A percentile compares a stretch with the other conserved stretches of the same genome.
Evolutionary conservation across 768 basidiomycete genomes (phyloP).

Genomic region (Suillus variegatus): DNA sequence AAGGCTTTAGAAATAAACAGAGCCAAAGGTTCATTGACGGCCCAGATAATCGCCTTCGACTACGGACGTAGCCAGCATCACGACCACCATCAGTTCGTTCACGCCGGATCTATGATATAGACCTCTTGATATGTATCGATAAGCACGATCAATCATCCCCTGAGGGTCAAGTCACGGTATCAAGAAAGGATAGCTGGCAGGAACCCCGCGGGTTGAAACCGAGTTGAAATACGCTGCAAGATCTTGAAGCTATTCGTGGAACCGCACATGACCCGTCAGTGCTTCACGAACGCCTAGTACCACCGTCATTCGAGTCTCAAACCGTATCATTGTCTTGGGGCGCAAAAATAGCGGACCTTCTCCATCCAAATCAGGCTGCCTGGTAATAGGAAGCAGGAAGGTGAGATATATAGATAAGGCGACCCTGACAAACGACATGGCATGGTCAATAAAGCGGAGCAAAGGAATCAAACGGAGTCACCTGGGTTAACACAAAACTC

Average conservation of each 20-base stretch:
- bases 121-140: background rate
- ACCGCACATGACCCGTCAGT: background rate
- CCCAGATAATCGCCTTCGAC: background rate
- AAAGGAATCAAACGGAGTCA: background rate
- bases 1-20: constrained; percentile 7
- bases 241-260: background rate
- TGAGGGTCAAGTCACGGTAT: background rate
- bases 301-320: background rate
- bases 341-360: background rate
- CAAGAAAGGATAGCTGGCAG: background rate
- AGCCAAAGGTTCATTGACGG: background rate
- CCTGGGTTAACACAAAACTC: background rate
- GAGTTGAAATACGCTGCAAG: background rate
- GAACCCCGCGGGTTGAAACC: background rate
- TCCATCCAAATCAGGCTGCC: background rate
- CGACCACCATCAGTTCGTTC: background rate
- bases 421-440: background rate
- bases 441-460: background rate
- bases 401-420: constrained; percentile 1
- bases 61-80: background rate
- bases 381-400: background rate
- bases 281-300: background rate
- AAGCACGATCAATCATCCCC: background rate
- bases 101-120: background rate
- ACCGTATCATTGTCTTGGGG: background rate